Conservation (phyloP, 1,284 basidiomycete species). For the Moesziomyces globuligerus region DNA sequence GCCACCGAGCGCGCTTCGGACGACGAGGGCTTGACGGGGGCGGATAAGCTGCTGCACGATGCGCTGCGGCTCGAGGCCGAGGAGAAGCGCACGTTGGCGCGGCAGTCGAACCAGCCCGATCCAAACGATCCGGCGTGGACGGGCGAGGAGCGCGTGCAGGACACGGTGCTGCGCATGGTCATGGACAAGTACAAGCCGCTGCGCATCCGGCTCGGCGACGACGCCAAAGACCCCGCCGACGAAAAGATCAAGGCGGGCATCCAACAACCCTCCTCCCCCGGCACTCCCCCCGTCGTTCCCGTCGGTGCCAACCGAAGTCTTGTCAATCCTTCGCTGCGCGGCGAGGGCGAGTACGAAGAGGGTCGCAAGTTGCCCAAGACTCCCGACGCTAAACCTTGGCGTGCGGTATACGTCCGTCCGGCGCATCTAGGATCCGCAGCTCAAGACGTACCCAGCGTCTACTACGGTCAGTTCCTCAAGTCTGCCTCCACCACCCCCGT, state of each 20-base stretch:
- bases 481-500: conserved; percentile 1
- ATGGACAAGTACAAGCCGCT: conserved; percentile 64
- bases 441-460: conserved; percentile 32
- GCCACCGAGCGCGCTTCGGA: too few species aligned
- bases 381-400: conserved; percentile 55
- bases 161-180: conserved; percentile 61
- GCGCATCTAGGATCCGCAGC: conserved; percentile 25
- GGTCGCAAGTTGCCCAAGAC: conserved; percentile 53
- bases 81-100: conserved; percentile 10
- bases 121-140: conserved; percentile 55
- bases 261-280: conserved; percentile 23
- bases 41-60: conserved; percentile 28
- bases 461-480: conserved; percentile 54
- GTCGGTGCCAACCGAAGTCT: too few species aligned
- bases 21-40: conserved; percentile 12
- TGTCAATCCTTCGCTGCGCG: background rate
- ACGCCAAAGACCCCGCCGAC: conserved; percentile 30
- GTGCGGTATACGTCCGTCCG: conserved; percentile 58
- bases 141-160: conserved; percentile 58
- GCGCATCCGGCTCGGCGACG: conserved; percentile 8
- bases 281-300: background rate
- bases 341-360: conserved; percentile 22
- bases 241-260: conserved; percentile 42
- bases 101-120: conserved; percentile 1
- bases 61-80: conserved; percentile 20